Evolutionary conservation across 306 rosid species (phyloP), one percentile per base, ranked within the genome.

Genomic region (Luffa acutangula): DNA sequence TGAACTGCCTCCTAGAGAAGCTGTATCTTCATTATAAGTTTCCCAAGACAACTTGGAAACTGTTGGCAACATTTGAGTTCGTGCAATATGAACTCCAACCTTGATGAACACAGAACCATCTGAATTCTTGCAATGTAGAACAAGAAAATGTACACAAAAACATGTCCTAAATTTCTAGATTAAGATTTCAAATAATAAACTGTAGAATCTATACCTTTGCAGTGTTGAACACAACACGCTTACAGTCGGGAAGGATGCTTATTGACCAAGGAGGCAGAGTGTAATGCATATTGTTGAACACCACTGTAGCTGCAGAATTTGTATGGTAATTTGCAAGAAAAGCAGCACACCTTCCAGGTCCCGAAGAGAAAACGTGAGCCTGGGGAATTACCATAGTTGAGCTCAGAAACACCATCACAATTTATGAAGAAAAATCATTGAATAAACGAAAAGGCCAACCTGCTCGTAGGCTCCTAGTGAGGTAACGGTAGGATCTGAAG

Each of bases 161-260:
- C 18, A 9, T 17, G 3, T 75, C 64, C 78, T 53, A 75, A 49
- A 33, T 15, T 52, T 34, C 43, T 9, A 53, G 34, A 52, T 17
- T n/a, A 20, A 67, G 14, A 14, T 6, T 15, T 4, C 25, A 45
- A n/a, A 81, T 73, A 21, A 86, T 63, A 77, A 66, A 51, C 67
- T 76, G 48, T 36, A 57, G 34, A n/a, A 43, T 65, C 7, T 67
- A 83, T 87, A 95, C 99, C 84, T 81, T 81, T 84, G 99, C 99
- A 34, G 97, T 95, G 91, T 95, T 95, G 31, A 84, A 95, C 21
- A 89, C 91, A 79, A 67, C 94, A 37, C 87, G 85, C 81, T 82
- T 87, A 83, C 99, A 95, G 84, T 95, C 97, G 20, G 99, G 99
- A 76, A 95, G 97, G 80, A 95, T 95, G 89, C 99, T 95, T 79